Evolutionary conservation across 108 stramenopile genomes (phyloP).

Genomic region (Aurantiochytrium sp.): DNA sequence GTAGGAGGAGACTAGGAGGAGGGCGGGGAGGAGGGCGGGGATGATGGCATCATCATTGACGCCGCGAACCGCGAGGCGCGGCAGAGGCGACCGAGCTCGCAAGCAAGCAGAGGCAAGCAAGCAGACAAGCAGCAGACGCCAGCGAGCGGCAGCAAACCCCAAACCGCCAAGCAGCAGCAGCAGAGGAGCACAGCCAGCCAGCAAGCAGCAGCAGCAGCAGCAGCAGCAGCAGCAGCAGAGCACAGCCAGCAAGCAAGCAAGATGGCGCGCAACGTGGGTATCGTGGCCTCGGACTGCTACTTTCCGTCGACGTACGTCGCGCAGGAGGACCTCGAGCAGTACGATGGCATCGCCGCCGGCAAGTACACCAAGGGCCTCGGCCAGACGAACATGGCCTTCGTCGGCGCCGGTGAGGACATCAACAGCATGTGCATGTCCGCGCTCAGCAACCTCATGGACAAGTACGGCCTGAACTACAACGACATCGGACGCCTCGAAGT

Average conservation of each 20-base stretch:
- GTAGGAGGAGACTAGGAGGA: too few species aligned
- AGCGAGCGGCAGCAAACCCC: too few species aligned
- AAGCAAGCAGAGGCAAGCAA: too few species aligned
- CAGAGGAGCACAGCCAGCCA: too few species aligned
- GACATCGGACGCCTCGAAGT: conserved; percentile 66
- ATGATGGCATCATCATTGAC: too few species aligned
- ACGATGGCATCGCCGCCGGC: conserved; percentile 72
- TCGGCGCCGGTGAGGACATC: conserved; percentile 66
- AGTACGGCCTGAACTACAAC: conserved; percentile 74
- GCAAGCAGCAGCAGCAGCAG: too few species aligned
- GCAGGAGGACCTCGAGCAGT: conserved; percentile 77
- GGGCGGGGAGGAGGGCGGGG: too few species aligned
- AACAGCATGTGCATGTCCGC: conserved; percentile 84
- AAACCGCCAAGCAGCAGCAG: too few species aligned
- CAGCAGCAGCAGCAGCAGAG: not conserved
- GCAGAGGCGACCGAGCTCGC: too few species aligned
- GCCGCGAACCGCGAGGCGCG: too few species aligned
- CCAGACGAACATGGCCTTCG: conserved; percentile 83
- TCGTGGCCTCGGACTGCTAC: conserved; percentile 88
- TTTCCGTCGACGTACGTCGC: conserved; percentile 81
- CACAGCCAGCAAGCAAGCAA: not conserved
- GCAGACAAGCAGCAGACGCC: too few species aligned
- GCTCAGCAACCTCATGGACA: conserved; percentile 79
- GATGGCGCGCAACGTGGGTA: conserved; percentile 74
- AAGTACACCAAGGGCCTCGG: conserved; percentile 91